These are phyloP conservation scores for Leishmania lainsoni DNA, from an alignment of 208 protist genomes.

Conservation along the genomic window DNA sequence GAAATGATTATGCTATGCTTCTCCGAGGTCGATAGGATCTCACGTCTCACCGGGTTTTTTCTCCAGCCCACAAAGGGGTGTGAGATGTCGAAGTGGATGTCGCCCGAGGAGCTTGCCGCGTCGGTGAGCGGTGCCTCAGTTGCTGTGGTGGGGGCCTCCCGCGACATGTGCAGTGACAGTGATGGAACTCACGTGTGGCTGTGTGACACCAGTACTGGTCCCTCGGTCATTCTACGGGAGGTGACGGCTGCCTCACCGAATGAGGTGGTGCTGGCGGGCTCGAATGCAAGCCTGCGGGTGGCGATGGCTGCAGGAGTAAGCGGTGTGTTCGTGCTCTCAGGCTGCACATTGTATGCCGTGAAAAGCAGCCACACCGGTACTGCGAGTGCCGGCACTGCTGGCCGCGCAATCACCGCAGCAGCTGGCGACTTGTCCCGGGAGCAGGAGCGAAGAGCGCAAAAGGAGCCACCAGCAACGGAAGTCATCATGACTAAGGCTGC, in stretches of 20 bases:
- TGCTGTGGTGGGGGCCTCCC: conserved; percentile 9
- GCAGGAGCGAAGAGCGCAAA: neutral
- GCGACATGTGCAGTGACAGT: conserved; percentile 33
- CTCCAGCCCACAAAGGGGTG: conserved; percentile 16
- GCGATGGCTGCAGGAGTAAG: conserved; percentile 12
- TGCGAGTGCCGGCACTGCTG: neutral
- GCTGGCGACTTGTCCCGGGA: neutral
- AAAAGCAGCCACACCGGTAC: neutral
- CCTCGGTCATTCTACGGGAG: conserved; percentile 33
- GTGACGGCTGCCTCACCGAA: conserved; percentile 11
- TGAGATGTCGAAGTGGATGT: conserved; percentile 14
- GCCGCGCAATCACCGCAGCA: neutral
- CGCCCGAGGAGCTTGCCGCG: neutral
- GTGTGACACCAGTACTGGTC: conserved; percentile 35
- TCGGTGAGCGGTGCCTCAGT: conserved; percentile 23
- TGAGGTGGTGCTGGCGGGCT: conserved; percentile 31
- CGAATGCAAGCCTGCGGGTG: conserved; percentile 30
- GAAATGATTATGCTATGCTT: conserved; percentile 36
- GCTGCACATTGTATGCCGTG: conserved; percentile 37
- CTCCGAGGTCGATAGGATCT: neutral
- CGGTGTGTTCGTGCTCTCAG: conserved; percentile 37
- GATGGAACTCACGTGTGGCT: conserved; percentile 38
- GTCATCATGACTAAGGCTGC: neutral
- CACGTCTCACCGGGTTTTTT: conserved; percentile 14
- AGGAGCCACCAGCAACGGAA: neutral